A percentile compares a stretch with the other conserved stretches of the same genome.
Evolutionary conservation across 768 basidiomycete genomes (phyloP).

Genomic region (Steccherinum ochraceum): DNA sequence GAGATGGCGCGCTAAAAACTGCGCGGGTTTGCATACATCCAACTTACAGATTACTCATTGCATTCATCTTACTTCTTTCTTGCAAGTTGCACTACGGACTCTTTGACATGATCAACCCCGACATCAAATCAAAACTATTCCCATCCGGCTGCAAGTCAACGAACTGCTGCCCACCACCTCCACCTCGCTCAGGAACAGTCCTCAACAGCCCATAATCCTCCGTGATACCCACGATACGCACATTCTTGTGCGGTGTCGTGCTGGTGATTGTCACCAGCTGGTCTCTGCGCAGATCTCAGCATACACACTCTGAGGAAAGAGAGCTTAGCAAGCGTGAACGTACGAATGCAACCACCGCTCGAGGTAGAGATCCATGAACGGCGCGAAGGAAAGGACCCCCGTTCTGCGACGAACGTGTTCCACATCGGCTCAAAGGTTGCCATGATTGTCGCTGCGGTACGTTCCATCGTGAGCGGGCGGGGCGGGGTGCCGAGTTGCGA

Average conservation of each 20-base stretch:
- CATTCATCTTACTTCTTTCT: background rate
- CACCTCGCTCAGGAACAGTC: slow-evolving; percentile 56
- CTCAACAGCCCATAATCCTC: slow-evolving; percentile 82
- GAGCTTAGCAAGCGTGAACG: slow-evolving; percentile 27
- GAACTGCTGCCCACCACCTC: slow-evolving; percentile 36
- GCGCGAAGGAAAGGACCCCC: slow-evolving; percentile 75
- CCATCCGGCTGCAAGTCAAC: slow-evolving; percentile 96
- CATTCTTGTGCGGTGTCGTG: slow-evolving; percentile 55
- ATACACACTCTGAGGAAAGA: background rate
- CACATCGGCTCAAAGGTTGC: slow-evolving; percentile 76
- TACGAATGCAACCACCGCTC: slow-evolving; percentile 89
- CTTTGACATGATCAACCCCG: slow-evolving; percentile 68
- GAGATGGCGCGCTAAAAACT: too few species aligned
- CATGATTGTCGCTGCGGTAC: slow-evolving; percentile 68
- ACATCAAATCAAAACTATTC: slow-evolving; percentile 95
- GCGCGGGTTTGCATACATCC: too few species aligned
- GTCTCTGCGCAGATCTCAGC: slow-evolving; percentile 46
- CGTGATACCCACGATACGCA: slow-evolving; percentile 83
- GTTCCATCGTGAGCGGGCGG: slow-evolving; percentile 62
- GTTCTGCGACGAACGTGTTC: slow-evolving; percentile 55
- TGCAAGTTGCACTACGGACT: background rate
- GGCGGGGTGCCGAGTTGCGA: slow-evolving; percentile 42
- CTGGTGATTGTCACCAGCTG: slow-evolving; percentile 82
- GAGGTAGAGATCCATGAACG: slow-evolving; percentile 78
- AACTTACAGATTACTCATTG: too few species aligned